Percentiles rank a stretch among this genome's conserved stretches.
Conservation (phyloP, 495 filamentous ascomycete species). For the Penicillium subrubescens region DNA sequence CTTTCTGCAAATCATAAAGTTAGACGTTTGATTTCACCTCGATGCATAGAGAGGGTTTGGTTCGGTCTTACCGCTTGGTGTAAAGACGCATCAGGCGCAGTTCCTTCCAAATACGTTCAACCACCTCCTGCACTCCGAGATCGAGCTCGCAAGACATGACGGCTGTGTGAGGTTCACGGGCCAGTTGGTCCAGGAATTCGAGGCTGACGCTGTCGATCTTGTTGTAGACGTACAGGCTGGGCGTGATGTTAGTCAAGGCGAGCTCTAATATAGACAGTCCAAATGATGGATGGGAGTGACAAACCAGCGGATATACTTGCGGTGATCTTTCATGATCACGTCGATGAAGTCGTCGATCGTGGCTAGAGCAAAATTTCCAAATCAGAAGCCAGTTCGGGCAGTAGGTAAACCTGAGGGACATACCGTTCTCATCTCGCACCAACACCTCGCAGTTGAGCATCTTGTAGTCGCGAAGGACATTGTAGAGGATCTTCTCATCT, state of each 20-base stretch:
- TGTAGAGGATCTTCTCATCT: slow-evolving; percentile 96
- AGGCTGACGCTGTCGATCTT: slow-evolving; percentile 97
- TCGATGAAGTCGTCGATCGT: slow-evolving; percentile 99
- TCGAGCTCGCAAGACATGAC: slow-evolving; percentile 99
- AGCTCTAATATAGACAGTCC: neutral
- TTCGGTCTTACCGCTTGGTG: slow-evolving; percentile 72
- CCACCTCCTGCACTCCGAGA: slow-evolving; percentile 92
- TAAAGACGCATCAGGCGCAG: slow-evolving; percentile 89
- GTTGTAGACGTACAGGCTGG: slow-evolving; percentile 98
- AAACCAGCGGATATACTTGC: slow-evolving; percentile 91
- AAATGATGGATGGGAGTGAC: neutral
- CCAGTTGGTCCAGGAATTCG: slow-evolving; percentile 88
- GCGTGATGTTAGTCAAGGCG: neutral
- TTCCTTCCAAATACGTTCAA: slow-evolving; percentile 96
- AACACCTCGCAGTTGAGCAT: slow-evolving; percentile 97
- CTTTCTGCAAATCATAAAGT: slow-evolving; percentile 54
- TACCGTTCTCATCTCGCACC: slow-evolving; percentile 88
- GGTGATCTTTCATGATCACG: slow-evolving; percentile 98
- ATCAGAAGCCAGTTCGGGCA: neutral
- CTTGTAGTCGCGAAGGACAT: slow-evolving; percentile 97
- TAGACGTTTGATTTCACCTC: neutral
- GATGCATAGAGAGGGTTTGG: neutral
- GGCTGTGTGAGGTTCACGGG: slow-evolving; percentile 87
- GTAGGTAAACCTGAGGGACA: neutral
- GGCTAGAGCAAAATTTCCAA: slow-evolving; percentile 42